Conservation (phyloP, 129 eudicot species). For the Apium graveolens region DNA sequence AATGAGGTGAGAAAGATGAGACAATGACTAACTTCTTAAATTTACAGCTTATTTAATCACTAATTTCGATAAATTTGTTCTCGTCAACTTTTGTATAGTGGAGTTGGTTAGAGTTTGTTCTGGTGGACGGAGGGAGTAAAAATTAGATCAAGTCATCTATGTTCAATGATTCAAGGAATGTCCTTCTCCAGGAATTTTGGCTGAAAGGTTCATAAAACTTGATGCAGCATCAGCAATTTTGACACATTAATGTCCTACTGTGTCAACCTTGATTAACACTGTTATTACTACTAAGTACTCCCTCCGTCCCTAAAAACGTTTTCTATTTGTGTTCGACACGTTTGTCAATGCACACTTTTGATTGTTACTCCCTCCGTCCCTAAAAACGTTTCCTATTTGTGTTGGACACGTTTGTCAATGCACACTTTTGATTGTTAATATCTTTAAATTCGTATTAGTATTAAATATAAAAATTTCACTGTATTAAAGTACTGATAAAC, state of each 20-base stretch:
- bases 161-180: background rate
- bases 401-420: too few relatives aligned
- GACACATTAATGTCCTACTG: background rate
- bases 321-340: too few relatives aligned
- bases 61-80: background rate
- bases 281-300: background rate
- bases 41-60: background rate
- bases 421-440: too few relatives aligned
- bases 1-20: slow-evolving; percentile 3
- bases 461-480: too few relatives aligned
- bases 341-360: too few relatives aligned
- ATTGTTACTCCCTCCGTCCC: too few relatives aligned
- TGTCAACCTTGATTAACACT: background rate
- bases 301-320: too few relatives aligned
- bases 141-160: background rate
- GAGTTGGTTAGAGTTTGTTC: background rate
- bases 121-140: too few relatives aligned
- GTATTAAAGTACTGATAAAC: too few relatives aligned
- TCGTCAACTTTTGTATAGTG: background rate
- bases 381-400: too few relatives aligned
- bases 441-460: too few relatives aligned
- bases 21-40: background rate
- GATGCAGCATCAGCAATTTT: background rate
- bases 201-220: slow-evolving; percentile 5
- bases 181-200: background rate